phyloP scores from a whole-genome alignment of 495 filamentous ascomycete genomes.

The Durotheca rogersii region DNA sequence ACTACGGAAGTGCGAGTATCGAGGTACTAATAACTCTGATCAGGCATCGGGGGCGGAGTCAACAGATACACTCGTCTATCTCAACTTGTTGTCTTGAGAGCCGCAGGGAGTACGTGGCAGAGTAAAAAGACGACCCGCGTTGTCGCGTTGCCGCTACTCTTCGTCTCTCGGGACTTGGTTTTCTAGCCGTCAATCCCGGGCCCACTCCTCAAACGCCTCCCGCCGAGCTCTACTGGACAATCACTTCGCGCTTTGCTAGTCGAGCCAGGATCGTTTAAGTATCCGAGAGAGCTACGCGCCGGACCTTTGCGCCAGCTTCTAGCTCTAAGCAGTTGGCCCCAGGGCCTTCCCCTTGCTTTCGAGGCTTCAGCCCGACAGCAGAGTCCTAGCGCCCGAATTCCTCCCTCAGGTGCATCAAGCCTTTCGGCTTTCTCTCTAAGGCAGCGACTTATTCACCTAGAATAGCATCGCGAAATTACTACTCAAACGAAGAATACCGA shows the following conservation, averaged over 20 bases:
- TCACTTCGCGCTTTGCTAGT: not conserved
- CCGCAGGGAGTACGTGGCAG: slow-evolving; percentile 14
- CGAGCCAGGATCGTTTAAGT: slow-evolving; percentile 1
- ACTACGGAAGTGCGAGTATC: slow-evolving; percentile 15
- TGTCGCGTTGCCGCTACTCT: slow-evolving; percentile 4
- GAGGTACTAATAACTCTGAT: slow-evolving; percentile 12
- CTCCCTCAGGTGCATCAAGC: not conserved
- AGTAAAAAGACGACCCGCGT: not conserved
- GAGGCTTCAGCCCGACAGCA: slow-evolving; percentile 7
- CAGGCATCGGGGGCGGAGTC: slow-evolving; percentile 3
- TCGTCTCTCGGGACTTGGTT: not conserved
- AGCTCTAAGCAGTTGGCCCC: no score
- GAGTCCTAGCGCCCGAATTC: slow-evolving; percentile 3
- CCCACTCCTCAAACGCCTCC: not conserved
- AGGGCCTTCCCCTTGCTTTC: not conserved
- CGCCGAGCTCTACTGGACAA: slow-evolving; percentile 10
- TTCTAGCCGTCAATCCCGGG: not conserved
- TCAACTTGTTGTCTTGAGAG: slow-evolving; percentile 3
- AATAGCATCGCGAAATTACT: slow-evolving; percentile 18
- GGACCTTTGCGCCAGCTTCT: slow-evolving; percentile 12
- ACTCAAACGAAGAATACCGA: slow-evolving; percentile 1
- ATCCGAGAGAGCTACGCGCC: slow-evolving; percentile 11
- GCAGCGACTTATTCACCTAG: slow-evolving; percentile 6
- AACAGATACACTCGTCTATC: slow-evolving; percentile 8
- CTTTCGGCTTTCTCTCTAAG: no score